phyloP scores from a whole-genome alignment of 768 basidiomycete genomes.

The Suillus cothurnatus region DNA sequence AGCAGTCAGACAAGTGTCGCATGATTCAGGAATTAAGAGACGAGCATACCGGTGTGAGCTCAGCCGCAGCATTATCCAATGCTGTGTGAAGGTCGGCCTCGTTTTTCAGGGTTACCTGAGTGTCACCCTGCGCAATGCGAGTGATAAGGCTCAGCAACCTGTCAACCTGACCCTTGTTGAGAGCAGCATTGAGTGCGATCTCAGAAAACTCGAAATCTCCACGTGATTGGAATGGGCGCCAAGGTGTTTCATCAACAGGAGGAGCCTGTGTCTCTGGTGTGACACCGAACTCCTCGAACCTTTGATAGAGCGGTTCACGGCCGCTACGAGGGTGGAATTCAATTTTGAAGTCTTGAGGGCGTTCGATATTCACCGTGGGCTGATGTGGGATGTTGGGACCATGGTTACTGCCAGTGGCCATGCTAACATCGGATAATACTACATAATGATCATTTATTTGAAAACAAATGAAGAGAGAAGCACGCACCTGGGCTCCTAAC shows the following conservation, averaged over 20 bases:
- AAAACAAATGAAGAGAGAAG: neutral
- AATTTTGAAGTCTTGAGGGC: conserved; percentile 19
- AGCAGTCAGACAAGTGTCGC: too few relatives aligned
- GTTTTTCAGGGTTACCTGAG: too few relatives aligned
- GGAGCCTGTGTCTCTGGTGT: neutral
- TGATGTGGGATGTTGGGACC: neutral
- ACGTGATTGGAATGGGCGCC: neutral
- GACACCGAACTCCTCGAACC: conserved; percentile 19
- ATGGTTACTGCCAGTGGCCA: neutral
- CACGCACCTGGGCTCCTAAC: neutral
- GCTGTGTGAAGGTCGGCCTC: too few relatives aligned
- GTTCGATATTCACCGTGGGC: neutral
- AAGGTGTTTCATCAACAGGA: neutral
- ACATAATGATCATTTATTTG: neutral
- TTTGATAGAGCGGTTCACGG: conserved; percentile 9
- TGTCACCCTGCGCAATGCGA: too few relatives aligned
- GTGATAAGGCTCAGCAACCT: too few relatives aligned
- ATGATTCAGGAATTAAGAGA: too few relatives aligned
- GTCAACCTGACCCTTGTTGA: too few relatives aligned
- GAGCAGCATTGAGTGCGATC: too few relatives aligned
- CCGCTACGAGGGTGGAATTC: conserved; percentile 29
- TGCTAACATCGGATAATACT: neutral
- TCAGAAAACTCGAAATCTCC: too few relatives aligned
- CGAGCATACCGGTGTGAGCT: too few relatives aligned
- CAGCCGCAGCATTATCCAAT: too few relatives aligned